Conservation (phyloP, 2,329 filamentous ascomycete species). For the Phyllosticta citribraziliensis region DNA sequence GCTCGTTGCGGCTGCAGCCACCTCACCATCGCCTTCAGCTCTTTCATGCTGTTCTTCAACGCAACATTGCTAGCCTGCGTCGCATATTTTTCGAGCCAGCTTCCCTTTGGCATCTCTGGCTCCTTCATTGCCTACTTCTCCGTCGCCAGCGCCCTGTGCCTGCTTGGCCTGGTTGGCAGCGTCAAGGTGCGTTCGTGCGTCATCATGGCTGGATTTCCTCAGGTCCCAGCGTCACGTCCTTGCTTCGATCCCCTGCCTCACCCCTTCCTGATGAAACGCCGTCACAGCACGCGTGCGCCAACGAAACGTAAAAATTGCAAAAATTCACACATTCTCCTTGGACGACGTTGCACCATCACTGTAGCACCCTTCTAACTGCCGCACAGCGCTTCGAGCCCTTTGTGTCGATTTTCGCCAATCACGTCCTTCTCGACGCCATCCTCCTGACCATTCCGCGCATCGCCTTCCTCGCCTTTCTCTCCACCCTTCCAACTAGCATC, state of each 20-base stretch:
- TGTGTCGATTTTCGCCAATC: slow-evolving; percentile 15
- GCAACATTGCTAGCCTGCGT: slow-evolving; percentile 20
- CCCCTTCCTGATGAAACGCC: background rate
- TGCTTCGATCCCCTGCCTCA: slow-evolving; percentile 1
- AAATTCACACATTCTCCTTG: background rate
- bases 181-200: slow-evolving; percentile 25
- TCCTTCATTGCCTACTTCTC: slow-evolving; percentile 31
- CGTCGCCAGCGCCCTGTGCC: slow-evolving; percentile 29
- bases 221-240: slow-evolving; percentile 10
- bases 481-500: slow-evolving; percentile 10
- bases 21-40: slow-evolving; percentile 11
- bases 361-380: background rate
- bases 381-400: slow-evolving; percentile 12
- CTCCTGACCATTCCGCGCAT: slow-evolving; percentile 16
- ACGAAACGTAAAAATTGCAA: background rate
- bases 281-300: background rate
- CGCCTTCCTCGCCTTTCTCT: slow-evolving; percentile 13
- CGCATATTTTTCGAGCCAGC: slow-evolving; percentile 14
- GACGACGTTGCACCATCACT: background rate
- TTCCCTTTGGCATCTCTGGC: slow-evolving; percentile 19
- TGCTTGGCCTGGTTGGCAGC: slow-evolving; percentile 34
- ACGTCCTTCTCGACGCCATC: slow-evolving; percentile 19
- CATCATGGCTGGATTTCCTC: background rate
- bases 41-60: slow-evolving; percentile 16
- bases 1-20: slow-evolving; percentile 8